Base-by-base conservation (phyloP, 2,329 filamentous ascomycete species). In the Aspergillus udagawae region DNA sequence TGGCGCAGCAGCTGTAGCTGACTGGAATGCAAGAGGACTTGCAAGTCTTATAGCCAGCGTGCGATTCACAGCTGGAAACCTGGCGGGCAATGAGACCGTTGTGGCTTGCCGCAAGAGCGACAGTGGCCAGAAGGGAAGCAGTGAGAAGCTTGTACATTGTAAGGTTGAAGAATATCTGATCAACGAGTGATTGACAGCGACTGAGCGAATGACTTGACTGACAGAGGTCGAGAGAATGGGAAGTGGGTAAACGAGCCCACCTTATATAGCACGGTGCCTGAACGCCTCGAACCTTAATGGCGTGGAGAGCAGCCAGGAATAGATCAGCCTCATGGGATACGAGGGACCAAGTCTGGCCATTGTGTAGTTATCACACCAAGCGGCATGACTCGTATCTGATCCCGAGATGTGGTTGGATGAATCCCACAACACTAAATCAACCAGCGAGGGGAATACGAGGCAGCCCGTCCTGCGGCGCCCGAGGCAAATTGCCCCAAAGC, bases 1-100 rank as follows among this genome's bases (percentile, higher is more conserved):
- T 23, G 3, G 42, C 12, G 25, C 54, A 56, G 50, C 54, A 56
- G 50, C 50, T 53, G 25, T 56, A 56, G n/a, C 21, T 35, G 25
- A 28, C 10, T 25, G 54, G 54, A 7, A 56, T 56, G 32, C 54
- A 56, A 14, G 28, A 23, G 1, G 4, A 25, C 7, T 21, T 12
- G 41, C 41, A 44, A 3, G 41, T 44, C 41, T 21, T 44, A 8
- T 1, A 44, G n/a, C 41, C 41, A 12, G n/a, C 10, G 17, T 44
- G 41, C 7, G 41, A 44, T 21, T 44, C 41, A 12, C 41, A 44
- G 41, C 8, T 44, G 41, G 41, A 44, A 3, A 21, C 7, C n/a
- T 44, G 41, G n/a, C 41, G 41, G n/a, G n/a, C 41, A 21, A 44
- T 1, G 4, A 44, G n/a, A 3, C 8, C 8, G 8, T 17, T 44